Evolutionary conservation across 2,329 filamentous ascomycete genomes (phyloP), one percentile per base, ranked within the genome.

Genomic region (Penicillium sp.): DNA sequence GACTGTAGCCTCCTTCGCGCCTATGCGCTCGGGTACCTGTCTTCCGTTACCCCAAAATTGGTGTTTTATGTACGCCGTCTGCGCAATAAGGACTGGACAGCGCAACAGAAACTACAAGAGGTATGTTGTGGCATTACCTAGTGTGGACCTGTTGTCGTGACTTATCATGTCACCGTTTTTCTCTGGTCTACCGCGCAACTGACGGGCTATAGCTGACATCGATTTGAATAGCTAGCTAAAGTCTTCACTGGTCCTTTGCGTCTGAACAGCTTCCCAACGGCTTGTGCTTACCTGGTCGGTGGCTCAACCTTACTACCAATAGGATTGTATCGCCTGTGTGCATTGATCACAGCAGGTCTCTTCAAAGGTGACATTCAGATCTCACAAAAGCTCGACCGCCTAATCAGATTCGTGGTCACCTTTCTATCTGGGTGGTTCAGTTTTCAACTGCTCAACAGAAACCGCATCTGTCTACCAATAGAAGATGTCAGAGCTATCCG

Each of bases 251-350:
- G 69, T 57, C 70, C 77, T 26, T 62, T 79, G 35, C 74, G 73
- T 36, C 60, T 76, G 38, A 74, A 81, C 61, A 75, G 77, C 47
- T 82, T 84, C 59, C 79, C 81, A 33, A 72, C 80, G 4, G 82
- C 80, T 57, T 83, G 81, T 65, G 82, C 76, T 41, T 61, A 77
- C 25, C 69, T 83, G 16, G 73, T 82, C 17, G 81, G 78, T 37
- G 80, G 81, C 22, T 81, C 80, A 50, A 81, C 78, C 16, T 53
- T 80, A 47, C 65, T 82, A 19, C 75, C 77, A 17, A 50, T 67
- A 19, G 56, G 70, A 17, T 63, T 67, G 55, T 57, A 65, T 59
- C 61, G 54, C 38, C 59, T 66, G 54, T 72, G 55, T 57, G 64
- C 57, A 47, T 64, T 59, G 48, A 48, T 72, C 37, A 44, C 61